Percentiles rank a stretch among this genome's conserved stretches.
These are phyloP conservation scores for Agrocybe praecox DNA, from an alignment of 768 basidiomycete species.

Conservation along the genomic window DNA sequence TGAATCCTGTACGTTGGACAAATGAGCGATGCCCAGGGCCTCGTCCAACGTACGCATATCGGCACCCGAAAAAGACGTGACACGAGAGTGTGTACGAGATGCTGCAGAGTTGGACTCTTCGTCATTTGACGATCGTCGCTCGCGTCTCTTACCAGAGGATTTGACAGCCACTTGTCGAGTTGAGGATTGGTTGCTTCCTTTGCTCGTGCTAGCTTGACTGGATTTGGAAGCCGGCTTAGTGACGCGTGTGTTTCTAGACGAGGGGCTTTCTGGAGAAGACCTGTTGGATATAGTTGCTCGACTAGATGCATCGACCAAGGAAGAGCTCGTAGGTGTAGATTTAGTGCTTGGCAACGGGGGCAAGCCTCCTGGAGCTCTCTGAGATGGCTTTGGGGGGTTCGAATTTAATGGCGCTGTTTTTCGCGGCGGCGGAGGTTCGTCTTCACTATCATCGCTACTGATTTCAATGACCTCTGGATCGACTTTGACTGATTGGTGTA, in stretches of 20 bases:
- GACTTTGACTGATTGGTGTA: not conserved
- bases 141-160: not conserved
- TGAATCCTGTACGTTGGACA: not conserved
- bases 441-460: not conserved
- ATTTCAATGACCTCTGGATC: constrained; percentile 2
- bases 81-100: not conserved
- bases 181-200: not conserved
- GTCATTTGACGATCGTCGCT: not conserved
- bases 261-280: not conserved
- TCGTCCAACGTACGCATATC: constrained; percentile 3
- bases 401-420: not conserved
- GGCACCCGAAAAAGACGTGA: not conserved
- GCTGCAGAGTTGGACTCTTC: not conserved
- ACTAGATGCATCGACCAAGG: not conserved
- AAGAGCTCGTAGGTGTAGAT: not conserved
- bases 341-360: not conserved
- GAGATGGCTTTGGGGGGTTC: not conserved
- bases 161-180: not conserved
- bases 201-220: not conserved
- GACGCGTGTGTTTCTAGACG: not conserved
- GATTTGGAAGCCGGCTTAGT: not conserved
- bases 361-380: not conserved
- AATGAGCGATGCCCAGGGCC: not conserved
- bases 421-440: not conserved
- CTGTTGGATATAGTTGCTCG: not conserved